Percentiles rank a stretch among this genome's conserved stretches.
phyloP scores from a whole-genome alignment of 2,329 filamentous ascomycete species.

The Colletotrichum sp. region DNA sequence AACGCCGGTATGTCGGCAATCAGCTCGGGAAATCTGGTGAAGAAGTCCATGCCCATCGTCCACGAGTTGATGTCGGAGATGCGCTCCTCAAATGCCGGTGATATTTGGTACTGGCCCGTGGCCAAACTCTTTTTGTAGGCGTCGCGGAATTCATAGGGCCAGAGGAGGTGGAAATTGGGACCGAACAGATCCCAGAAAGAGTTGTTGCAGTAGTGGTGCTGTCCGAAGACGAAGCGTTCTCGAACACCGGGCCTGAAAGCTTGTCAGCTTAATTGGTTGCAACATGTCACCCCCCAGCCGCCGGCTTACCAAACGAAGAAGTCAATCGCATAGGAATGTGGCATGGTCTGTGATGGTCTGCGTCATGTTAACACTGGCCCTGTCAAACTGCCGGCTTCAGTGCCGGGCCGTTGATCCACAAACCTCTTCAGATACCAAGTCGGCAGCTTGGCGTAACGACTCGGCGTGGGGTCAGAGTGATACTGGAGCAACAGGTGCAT shows the following conservation, averaged over 20 bases:
- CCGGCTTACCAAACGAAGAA: slow-evolving; percentile 31
- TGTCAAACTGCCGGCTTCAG: neutral
- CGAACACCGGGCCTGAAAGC: slow-evolving; percentile 28
- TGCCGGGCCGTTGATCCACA: neutral
- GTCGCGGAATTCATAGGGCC: slow-evolving; percentile 28
- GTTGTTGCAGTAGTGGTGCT: slow-evolving; percentile 33
- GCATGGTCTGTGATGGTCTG: slow-evolving; percentile 30
- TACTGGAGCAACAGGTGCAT: slow-evolving; percentile 29
- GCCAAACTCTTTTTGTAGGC: slow-evolving; percentile 26
- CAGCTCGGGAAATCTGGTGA: slow-evolving; percentile 28
- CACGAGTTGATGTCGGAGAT: slow-evolving; percentile 30
- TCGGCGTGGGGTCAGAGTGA: slow-evolving; percentile 27
- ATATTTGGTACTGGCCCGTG: slow-evolving; percentile 27
- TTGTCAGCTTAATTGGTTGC: neutral
- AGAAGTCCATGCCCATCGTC: slow-evolving; percentile 31
- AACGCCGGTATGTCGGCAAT: slow-evolving; percentile 32
- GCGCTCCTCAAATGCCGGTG: slow-evolving; percentile 26
- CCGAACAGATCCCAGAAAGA: slow-evolving; percentile 30
- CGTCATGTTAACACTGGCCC: neutral
- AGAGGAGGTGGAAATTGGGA: slow-evolving; percentile 25
- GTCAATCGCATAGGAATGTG: slow-evolving; percentile 33
- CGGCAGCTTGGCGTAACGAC: slow-evolving; percentile 24
- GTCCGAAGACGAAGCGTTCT: slow-evolving; percentile 31
- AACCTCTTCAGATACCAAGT: slow-evolving; percentile 30
- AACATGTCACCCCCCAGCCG: neutral